phyloP scores from a whole-genome alignment of 768 basidiomycete genomes.

The Auriculariales sp. region DNA sequence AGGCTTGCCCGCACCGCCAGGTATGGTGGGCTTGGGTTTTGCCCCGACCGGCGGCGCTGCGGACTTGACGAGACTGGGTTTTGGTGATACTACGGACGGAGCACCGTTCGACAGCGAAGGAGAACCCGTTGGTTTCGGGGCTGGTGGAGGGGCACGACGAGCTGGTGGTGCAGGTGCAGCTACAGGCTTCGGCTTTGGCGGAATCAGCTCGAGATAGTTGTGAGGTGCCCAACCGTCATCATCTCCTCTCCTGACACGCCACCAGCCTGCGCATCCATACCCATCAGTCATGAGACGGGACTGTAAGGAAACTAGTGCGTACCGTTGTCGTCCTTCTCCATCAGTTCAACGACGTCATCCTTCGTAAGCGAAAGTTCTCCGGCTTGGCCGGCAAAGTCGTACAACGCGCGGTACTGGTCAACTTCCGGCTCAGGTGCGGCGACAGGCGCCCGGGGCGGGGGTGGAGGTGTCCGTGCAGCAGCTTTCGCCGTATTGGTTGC shows the following conservation, averaged over 20 bases:
- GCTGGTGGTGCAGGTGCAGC: slow-evolving; percentile 56
- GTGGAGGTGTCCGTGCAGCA: slow-evolving; percentile 23
- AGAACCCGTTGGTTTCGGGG: slow-evolving; percentile 30
- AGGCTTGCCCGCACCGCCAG: slow-evolving; percentile 37
- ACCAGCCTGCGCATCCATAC: slow-evolving; percentile 49
- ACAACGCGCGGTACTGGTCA: slow-evolving; percentile 76
- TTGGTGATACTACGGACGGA: slow-evolving; percentile 30
- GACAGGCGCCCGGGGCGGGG: slow-evolving; percentile 41
- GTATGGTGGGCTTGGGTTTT: slow-evolving; percentile 57
- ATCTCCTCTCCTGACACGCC: slow-evolving; percentile 77
- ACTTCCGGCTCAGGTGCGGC: slow-evolving; percentile 43
- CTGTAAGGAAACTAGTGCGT: background rate
- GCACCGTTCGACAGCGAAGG: slow-evolving; percentile 10
- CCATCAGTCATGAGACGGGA: background rate
- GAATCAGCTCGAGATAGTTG: slow-evolving; percentile 77
- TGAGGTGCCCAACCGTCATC: slow-evolving; percentile 91
- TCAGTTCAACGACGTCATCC: slow-evolving; percentile 82
- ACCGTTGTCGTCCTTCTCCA: slow-evolving; percentile 83
- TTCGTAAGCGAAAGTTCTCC: slow-evolving; percentile 85
- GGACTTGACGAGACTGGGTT: slow-evolving; percentile 31
- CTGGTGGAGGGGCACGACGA: slow-evolving; percentile 28
- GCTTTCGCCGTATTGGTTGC: slow-evolving; percentile 16
- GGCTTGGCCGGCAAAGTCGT: slow-evolving; percentile 82
- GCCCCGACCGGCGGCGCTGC: slow-evolving; percentile 42
- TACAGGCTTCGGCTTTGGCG: slow-evolving; percentile 46